Percentiles rank a stretch among this genome's conserved stretches.
These are phyloP conservation scores for barrel medic (Medicago truncatula) DNA, from an alignment of 306 rosid genomes.

Conservation along the genomic window DNA sequence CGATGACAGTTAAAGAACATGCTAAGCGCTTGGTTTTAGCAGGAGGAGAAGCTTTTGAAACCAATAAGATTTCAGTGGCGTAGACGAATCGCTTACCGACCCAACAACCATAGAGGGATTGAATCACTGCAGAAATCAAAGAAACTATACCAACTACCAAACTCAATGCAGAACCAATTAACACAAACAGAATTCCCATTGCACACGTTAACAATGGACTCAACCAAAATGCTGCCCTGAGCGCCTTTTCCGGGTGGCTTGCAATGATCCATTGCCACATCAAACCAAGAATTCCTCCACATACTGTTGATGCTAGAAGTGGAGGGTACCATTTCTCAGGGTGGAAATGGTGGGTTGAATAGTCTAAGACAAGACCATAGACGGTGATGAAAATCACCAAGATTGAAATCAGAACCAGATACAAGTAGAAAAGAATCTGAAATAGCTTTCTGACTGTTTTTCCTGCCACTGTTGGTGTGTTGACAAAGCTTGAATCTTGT, in stretches of 20 bases:
- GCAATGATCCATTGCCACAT: slow-evolving; percentile 61
- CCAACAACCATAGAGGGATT: slow-evolving; percentile 77
- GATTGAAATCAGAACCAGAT: slow-evolving; percentile 49
- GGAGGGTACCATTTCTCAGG: slow-evolving; percentile 69
- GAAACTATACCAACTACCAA: slow-evolving; percentile 55
- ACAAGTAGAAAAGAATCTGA: slow-evolving; percentile 52
- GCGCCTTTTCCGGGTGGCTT: slow-evolving; percentile 53
- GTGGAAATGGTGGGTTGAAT: slow-evolving; percentile 59
- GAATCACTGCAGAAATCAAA: slow-evolving; percentile 52
- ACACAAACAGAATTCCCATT: slow-evolving; percentile 52
- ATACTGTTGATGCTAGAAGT: slow-evolving; percentile 51
- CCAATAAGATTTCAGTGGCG: slow-evolving; percentile 52
- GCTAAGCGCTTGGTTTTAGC: slow-evolving; percentile 42
- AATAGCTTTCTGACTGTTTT: slow-evolving; percentile 43
- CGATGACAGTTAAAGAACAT: slow-evolving; percentile 28
- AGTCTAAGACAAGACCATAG: slow-evolving; percentile 50
- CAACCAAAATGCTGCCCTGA: slow-evolving; percentile 63
- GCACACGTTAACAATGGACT: slow-evolving; percentile 63
- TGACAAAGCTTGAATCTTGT: slow-evolving; percentile 48
- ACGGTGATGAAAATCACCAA: slow-evolving; percentile 49
- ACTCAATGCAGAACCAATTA: slow-evolving; percentile 48
- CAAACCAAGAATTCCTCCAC: slow-evolving; percentile 61
- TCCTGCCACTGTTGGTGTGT: slow-evolving; percentile 43
- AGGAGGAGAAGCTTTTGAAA: slow-evolving; percentile 57
- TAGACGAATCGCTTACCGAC: slow-evolving; percentile 57